Base-by-base conservation (phyloP, 2,329 filamentous ascomycete genomes). In the Penicillium nordicum region DNA sequence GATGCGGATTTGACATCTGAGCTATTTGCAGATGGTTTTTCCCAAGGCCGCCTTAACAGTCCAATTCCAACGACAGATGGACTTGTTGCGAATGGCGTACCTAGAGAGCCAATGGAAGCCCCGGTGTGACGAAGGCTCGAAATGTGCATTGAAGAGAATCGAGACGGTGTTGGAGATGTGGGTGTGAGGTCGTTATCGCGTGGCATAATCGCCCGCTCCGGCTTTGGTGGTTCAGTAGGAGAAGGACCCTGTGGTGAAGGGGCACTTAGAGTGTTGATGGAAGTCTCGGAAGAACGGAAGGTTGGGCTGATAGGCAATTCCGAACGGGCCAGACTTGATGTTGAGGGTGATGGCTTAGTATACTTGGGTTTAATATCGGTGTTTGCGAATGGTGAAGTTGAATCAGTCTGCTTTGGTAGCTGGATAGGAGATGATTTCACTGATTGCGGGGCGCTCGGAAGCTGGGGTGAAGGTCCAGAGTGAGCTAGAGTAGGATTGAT, bases 401-500 rank as follows among this genome's bases (percentile, higher is more conserved):
- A 8, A 21, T 10, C n/a, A 6, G 34, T 21, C n/a, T 25, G 50
- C 54, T 60, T 38, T 55, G 50, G 12, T 2, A 11, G 16, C 14
- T 41, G 27, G 5, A 32, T 5, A 8, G 32, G n/a, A 38, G 18
- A 40, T 18, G 18, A 14, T 1, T 40, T 32, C 6, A 21, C 25
- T 10, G 27, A 18, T 16, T 2, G 43, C 18, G 25, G 7, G 7
- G 16, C 11, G 14, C 5, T 27, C 16, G 37, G 1, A 16, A 27
- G 23, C 11, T 53, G 36, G 4, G 34, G 18, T 1, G 50, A 53
- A 40, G 50, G 27, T 5, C 16, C n/a, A 29, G 36, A 27, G 10
- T 27, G 45, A 27, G 46, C 54, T 16, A 61, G 37, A 30, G 69
- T 65, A 16, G 70, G 70, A 21, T 74, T 73, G 25, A 73, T 70